Evolutionary conservation across 495 filamentous ascomycete species (phyloP).

Genomic region (Cenococcum geophilum): DNA sequence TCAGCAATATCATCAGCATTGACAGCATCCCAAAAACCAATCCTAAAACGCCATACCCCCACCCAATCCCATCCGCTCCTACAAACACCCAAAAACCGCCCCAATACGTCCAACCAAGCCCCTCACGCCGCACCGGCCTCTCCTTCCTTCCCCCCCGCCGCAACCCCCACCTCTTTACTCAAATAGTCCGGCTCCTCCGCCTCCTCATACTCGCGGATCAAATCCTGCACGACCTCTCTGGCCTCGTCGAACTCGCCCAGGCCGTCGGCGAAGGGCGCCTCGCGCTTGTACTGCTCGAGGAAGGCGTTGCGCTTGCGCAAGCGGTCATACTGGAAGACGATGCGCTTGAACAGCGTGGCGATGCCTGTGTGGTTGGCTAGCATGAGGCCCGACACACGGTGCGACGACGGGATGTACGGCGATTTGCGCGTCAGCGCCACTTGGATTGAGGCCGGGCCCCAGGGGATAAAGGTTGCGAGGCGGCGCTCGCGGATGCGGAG

Average conservation of each 20-base stretch:
- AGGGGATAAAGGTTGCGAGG: constrained; percentile 94
- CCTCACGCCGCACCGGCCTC: constrained; percentile 20
- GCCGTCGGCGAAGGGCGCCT: constrained; percentile 81
- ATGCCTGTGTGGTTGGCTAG: constrained; percentile 97
- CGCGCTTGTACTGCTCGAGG: constrained; percentile 90
- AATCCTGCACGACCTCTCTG: constrained; percentile 74
- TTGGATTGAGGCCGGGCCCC: constrained; percentile 98
- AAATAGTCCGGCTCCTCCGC: constrained; percentile 86
- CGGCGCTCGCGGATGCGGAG: constrained; percentile 92
- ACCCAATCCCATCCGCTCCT: too few species aligned
- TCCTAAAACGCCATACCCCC: too few species aligned
- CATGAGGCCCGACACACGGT: constrained; percentile 95
- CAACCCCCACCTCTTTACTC: constrained; percentile 19
- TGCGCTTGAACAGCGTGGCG: constrained; percentile 91
- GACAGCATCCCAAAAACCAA: too few species aligned
- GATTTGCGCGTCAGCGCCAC: constrained; percentile 94
- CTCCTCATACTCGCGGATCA: constrained; percentile 91
- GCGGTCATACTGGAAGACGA: constrained; percentile 80
- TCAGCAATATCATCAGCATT: too few species aligned
- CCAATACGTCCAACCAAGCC: too few species aligned
- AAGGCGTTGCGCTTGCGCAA: constrained; percentile 96
- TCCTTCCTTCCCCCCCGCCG: constrained; percentile 14
- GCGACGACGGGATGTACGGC: constrained; percentile 81
- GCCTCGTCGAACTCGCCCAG: constrained; percentile 95
- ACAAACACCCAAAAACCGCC: too few species aligned